A percentile compares a stretch with the other conserved stretches of the same genome.
Conservation (phyloP, 352 stramenopile species). For the Globisporangium barbulae region DNA sequence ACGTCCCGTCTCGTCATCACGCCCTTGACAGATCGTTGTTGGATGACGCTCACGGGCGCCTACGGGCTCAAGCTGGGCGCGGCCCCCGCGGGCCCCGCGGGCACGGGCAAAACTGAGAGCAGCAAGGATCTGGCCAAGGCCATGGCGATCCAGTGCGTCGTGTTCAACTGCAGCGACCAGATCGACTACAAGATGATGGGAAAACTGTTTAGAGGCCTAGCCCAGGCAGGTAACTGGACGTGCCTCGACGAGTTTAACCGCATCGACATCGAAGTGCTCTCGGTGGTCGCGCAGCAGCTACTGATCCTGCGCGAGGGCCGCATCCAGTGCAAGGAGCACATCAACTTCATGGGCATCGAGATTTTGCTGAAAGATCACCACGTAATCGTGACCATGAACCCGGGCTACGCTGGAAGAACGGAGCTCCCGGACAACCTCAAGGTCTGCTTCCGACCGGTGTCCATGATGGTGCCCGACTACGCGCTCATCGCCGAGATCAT, state of each 20-base stretch:
- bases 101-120: slow-evolving; percentile 96
- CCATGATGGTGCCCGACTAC: slow-evolving; percentile 97
- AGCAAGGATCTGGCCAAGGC: slow-evolving; percentile 95
- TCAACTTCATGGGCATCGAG: slow-evolving; percentile 97
- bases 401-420: slow-evolving; percentile 93
- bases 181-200: slow-evolving; percentile 98
- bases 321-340: slow-evolving; percentile 81
- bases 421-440: slow-evolving; percentile 97
- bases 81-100: slow-evolving; percentile 91
- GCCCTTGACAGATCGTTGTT: slow-evolving; percentile 92
- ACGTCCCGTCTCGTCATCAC: slow-evolving; percentile 88
- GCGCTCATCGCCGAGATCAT: slow-evolving; percentile 96
- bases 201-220: slow-evolving; percentile 93
- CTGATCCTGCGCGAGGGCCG: slow-evolving; percentile 73
- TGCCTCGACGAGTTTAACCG: slow-evolving; percentile 95
- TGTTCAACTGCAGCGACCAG: slow-evolving; percentile 96
- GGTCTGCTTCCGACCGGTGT: slow-evolving; percentile 93
- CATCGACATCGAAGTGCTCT: slow-evolving; percentile 94
- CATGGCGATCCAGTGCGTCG: slow-evolving; percentile 92
- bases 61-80: slow-evolving; percentile 92
- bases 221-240: slow-evolving; percentile 87
- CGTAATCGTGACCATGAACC: slow-evolving; percentile 98
- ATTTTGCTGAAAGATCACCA: slow-evolving; percentile 96
- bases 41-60: slow-evolving; percentile 94
- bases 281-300: slow-evolving; percentile 91